phyloP scores from a whole-genome alignment of 1,284 basidiomycete genomes.

The Cryptococcus deneoformans region DNA sequence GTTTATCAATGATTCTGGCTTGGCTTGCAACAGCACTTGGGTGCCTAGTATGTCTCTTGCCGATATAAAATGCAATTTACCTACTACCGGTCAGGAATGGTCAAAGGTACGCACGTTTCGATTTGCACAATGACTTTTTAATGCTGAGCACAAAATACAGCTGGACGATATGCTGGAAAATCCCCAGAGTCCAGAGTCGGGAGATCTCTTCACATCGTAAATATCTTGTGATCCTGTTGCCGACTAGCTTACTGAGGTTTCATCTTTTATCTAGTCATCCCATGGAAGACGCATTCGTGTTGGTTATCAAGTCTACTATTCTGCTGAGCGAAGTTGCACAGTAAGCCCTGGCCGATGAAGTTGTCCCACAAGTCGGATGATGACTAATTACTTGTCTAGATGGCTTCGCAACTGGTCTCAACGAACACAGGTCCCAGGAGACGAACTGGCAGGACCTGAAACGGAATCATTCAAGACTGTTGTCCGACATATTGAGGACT shows the following conservation, averaged over 20 bases:
- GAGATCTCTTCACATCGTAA: constrained; percentile 25
- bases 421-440: constrained; percentile 26
- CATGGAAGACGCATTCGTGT: constrained; percentile 33
- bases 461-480: constrained; percentile 21
- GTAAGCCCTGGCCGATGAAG: neutral
- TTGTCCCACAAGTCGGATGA: neutral
- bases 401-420: constrained; percentile 40
- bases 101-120: constrained; percentile 10
- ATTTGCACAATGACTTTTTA: neutral
- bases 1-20: constrained; percentile 31
- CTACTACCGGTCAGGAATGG: constrained; percentile 27
- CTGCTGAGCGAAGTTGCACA: constrained; percentile 20
- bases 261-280: constrained; percentile 25
- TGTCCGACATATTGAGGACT: constrained; percentile 29
- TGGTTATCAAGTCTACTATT: constrained; percentile 33
- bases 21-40: constrained; percentile 32
- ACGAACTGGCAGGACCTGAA: constrained; percentile 22
- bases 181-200: constrained; percentile 31
- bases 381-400: neutral
- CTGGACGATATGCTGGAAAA: constrained; percentile 20
- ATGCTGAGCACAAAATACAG: neutral
- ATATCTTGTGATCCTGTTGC: neutral
- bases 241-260: constrained; percentile 2
- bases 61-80: constrained; percentile 28
- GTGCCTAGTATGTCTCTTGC: constrained; percentile 21